Conservation (phyloP, 1,139 yeast species). For the Wickerhamomyces sp. region DNA sequence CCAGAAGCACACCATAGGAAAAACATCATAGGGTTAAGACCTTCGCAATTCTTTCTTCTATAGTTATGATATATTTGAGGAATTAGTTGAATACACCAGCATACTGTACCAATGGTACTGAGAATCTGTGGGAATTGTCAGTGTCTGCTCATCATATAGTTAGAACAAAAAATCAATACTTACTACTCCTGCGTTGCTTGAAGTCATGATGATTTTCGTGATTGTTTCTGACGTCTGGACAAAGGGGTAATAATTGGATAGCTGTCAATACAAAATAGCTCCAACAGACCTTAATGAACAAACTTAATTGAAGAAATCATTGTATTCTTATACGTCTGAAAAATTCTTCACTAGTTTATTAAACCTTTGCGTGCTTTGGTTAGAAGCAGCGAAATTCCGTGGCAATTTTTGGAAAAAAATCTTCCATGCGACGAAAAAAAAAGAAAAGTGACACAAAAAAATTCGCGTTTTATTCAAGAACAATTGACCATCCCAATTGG, state of each 20-base stretch:
- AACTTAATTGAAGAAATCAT: no score
- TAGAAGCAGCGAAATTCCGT: background rate
- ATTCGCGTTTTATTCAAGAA: background rate
- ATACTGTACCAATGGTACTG: slow-evolving; percentile 75
- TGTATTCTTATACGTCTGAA: no score
- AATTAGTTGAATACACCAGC: slow-evolving; percentile 79
- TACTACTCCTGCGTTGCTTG: no score
- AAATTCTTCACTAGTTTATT: no score
- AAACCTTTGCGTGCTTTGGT: background rate
- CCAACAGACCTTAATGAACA: no score
- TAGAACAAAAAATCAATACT: no score
- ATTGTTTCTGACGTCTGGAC: no score
- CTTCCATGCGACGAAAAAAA: background rate
- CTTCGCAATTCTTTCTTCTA: slow-evolving; percentile 65
- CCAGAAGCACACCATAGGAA: slow-evolving; percentile 75
- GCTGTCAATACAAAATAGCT: no score
- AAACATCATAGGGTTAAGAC: slow-evolving; percentile 72
- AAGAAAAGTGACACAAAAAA: background rate
- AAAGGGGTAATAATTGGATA: no score
- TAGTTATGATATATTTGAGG: slow-evolving; percentile 75
- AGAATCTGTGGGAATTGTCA: slow-evolving; percentile 33
- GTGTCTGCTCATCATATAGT: background rate
- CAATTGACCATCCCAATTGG: no score
- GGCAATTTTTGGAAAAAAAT: background rate
- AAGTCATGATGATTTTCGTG: no score